Evolutionary conservation across 352 stramenopile species (phyloP), one percentile per base, ranked within the genome.

Genomic region (Globisporangium acanthophoron): DNA sequence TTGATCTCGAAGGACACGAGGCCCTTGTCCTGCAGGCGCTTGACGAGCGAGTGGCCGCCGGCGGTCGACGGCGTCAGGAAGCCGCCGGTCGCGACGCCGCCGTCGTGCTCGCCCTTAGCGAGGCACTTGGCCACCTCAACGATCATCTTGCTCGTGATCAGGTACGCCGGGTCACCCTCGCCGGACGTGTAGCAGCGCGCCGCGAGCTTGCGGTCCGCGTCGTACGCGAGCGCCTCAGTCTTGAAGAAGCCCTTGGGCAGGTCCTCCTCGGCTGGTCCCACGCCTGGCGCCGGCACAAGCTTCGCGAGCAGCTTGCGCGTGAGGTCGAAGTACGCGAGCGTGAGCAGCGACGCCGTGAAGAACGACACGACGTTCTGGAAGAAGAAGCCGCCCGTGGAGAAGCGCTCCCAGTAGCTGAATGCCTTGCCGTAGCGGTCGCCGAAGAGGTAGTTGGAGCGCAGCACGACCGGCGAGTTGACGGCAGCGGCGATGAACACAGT

Each of bases 401-500:
- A 59, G 48, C 76, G 67, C 50, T 92, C 76, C 44, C 65, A 60
- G 67, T 87, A 91, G 9, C 66, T 61, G 39, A 90, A 78, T 8
- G 56, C 39, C 20, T 56, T 47, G 7, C 76, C 73, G 61, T 92
- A 89, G 3, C 67, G 59, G 18, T 79, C 61, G 12, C 69, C 54
- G 20, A 87, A 67, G n/a, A 89, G 47, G 46, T 71, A 77, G 66
- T 88, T 89, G 58, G 58, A 78, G 15, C 77, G 74, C 20, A 78
- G 60, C 3, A 97, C 86, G 31, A 90, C 68, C 12, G 72, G 69
- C n/a, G 74, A 65, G 67, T 97, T 96, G 48, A 84, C 74, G n/a
- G 59, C 45, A 0, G 78, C 67, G 56, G 90, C 86, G 58, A 94
- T 59, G 60, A 96, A 97, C 20, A 70, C 40, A 12, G 67, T 56